Conservation (phyloP, 495 filamentous ascomycete species). For the Xylaria grammica region DNA sequence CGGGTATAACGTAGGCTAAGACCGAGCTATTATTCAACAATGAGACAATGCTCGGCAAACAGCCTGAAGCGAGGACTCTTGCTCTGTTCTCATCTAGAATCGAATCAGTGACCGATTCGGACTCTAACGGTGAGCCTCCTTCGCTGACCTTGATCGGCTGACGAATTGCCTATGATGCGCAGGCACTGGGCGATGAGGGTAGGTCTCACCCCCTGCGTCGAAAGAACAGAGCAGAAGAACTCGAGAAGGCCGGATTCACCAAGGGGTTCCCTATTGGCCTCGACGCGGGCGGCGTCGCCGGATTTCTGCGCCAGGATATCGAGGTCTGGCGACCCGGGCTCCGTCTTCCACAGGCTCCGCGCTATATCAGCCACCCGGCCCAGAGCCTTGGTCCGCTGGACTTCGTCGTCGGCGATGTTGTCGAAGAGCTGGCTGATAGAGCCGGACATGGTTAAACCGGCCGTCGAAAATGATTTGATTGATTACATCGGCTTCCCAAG, state of each 20-base stretch:
- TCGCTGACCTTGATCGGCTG: conserved; percentile 73
- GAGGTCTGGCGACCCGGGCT: conserved; percentile 45
- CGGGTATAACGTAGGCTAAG: conserved; percentile 64
- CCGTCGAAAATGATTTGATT: background rate
- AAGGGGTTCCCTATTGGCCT: conserved; percentile 65
- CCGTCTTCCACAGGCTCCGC: conserved; percentile 36
- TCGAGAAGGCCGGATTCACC: conserved; percentile 71
- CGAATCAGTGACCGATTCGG: conserved; percentile 8
- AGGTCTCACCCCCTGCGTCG: conserved; percentile 40
- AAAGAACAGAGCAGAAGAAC: conserved; percentile 65
- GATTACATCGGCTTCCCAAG: conserved; percentile 4
- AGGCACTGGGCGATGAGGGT: conserved; percentile 59
- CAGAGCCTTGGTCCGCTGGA: conserved; percentile 31
- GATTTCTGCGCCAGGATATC: conserved; percentile 60
- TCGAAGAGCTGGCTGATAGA: conserved; percentile 26
- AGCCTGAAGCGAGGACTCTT: conserved; percentile 64
- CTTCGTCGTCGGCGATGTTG: conserved; percentile 26
- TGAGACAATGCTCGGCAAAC: conserved; percentile 60
- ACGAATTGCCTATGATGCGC: conserved; percentile 78
- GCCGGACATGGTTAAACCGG: conserved; percentile 10
- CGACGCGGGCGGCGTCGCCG: conserved; percentile 71
- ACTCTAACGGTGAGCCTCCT: background rate
- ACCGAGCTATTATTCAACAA: conserved; percentile 55
- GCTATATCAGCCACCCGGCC: conserved; percentile 33
- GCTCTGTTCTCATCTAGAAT: conserved; percentile 71